Evolutionary conservation across 345 rosid genomes (phyloP).

Genomic region (Camelina hispida): DNA sequence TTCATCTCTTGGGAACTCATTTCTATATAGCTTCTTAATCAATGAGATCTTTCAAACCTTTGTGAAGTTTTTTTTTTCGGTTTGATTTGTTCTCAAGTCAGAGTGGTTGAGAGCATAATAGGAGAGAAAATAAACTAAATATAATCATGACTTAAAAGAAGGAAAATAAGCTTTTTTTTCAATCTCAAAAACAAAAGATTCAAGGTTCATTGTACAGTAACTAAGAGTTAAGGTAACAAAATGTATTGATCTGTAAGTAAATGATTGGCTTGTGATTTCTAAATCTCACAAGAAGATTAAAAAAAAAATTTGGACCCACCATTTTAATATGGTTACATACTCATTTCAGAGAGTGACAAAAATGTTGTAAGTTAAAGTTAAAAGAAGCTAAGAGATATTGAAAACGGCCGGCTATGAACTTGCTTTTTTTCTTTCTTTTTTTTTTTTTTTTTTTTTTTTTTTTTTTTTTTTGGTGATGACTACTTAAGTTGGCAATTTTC

Average conservation of each 20-base stretch:
- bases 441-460: not conserved
- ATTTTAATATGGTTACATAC: constrained; percentile 20
- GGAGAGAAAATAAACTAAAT: not conserved
- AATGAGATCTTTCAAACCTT: constrained; percentile 1
- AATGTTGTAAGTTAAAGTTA: constrained; percentile 36
- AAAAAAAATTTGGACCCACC: not conserved
- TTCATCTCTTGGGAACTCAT: constrained; percentile 33
- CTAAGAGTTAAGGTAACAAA: constrained; percentile 18
- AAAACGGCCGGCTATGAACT: constrained; percentile 12
- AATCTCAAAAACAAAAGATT: not conserved
- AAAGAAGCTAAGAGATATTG: constrained; percentile 27
- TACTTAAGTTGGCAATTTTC: not conserved
- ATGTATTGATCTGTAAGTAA: constrained; percentile 10
- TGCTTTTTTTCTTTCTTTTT: not conserved
- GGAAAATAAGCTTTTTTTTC: not conserved
- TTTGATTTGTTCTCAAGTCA: constrained; percentile 8
- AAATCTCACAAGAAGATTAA: not conserved
- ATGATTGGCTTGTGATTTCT: constrained; percentile 30
- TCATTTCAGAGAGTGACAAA: constrained; percentile 34
- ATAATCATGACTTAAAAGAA: not conserved
- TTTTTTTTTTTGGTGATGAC: not conserved
- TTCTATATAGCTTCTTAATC: not conserved
- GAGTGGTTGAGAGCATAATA: not conserved
- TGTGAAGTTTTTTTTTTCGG: not conserved
- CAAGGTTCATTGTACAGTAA: constrained; percentile 33